A percentile compares a stretch with the other conserved stretches of the same genome.
phyloP scores from a whole-genome alignment of 1,284 basidiomycete genomes.

The Pseudozyma hubeiensis region DNA sequence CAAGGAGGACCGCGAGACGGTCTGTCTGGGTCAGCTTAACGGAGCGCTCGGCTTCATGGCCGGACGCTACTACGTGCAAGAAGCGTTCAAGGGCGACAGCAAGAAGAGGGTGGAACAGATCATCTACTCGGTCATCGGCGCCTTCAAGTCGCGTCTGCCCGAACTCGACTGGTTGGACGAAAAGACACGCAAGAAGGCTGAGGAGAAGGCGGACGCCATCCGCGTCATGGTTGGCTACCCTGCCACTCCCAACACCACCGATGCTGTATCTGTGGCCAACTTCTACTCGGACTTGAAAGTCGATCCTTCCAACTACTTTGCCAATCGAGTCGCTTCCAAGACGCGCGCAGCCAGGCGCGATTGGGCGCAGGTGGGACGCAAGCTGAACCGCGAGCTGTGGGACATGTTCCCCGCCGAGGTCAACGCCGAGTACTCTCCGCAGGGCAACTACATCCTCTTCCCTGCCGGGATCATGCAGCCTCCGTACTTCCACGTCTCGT shows the following conservation, averaged over 20 bases:
- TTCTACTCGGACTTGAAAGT: constrained; percentile 83
- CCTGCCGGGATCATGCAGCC: constrained; percentile 93
- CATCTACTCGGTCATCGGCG: constrained; percentile 85
- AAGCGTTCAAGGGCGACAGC: constrained; percentile 85
- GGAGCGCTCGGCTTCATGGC: constrained; percentile 72
- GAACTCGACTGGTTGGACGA: constrained; percentile 92
- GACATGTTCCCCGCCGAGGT: constrained; percentile 81
- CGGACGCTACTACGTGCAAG: constrained; percentile 80
- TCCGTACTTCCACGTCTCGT: constrained; percentile 87
- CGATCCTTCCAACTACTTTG: constrained; percentile 80
- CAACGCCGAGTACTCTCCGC: constrained; percentile 66
- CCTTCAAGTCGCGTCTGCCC: constrained; percentile 84
- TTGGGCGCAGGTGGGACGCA: constrained; percentile 82
- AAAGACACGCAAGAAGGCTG: constrained; percentile 82
- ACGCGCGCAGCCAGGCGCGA: constrained; percentile 71
- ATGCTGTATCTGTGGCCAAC: constrained; percentile 77
- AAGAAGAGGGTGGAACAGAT: constrained; percentile 84
- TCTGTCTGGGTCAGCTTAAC: constrained; percentile 71
- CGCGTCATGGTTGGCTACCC: constrained; percentile 90
- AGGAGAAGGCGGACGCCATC: constrained; percentile 85
- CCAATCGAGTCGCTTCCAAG: constrained; percentile 78
- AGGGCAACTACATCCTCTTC: constrained; percentile 83
- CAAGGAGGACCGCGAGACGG: constrained; percentile 81
- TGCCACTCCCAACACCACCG: constrained; percentile 81
- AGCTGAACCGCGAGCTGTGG: constrained; percentile 82